A percentile compares a stretch with the other conserved stretches of the same genome.
phyloP scores from a whole-genome alignment of 1,139 yeast species.

The Blastobotrys serpentis region DNA sequence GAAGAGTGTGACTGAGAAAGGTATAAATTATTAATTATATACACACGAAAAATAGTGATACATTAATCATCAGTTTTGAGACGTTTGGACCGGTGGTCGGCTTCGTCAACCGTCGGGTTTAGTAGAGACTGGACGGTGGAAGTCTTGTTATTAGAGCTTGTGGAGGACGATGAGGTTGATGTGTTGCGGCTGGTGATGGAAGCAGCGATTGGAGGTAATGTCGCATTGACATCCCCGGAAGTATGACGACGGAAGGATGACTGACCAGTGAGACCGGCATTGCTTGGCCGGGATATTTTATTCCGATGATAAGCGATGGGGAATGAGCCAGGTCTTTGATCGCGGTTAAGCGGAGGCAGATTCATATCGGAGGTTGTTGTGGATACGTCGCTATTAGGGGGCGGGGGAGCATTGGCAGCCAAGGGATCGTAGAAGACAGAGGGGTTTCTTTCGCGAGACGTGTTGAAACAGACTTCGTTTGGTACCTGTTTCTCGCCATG shows the following conservation, averaged over 20 bases:
- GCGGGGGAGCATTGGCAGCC: constrained; percentile 25
- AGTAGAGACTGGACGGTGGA: constrained; percentile 21
- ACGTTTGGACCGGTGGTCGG: constrained; percentile 13
- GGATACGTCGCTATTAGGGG: not conserved
- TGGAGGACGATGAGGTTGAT: constrained; percentile 8
- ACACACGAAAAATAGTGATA: not conserved
- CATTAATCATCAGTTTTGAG: not conserved
- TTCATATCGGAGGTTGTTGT: not conserved
- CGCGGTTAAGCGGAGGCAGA: constrained; percentile 21
- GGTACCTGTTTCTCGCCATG: not conserved
- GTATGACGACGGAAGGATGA: constrained; percentile 29
- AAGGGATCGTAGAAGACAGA: constrained; percentile 34
- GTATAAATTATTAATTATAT: no score
- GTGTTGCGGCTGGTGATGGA: constrained; percentile 14
- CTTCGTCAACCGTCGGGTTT: constrained; percentile 19
- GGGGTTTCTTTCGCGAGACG: constrained; percentile 24
- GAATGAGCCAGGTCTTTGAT: constrained; percentile 35
- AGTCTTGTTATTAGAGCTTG: not conserved
- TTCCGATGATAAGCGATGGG: constrained; percentile 24
- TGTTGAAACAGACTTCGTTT: constrained; percentile 22
- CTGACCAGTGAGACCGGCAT: constrained; percentile 10
- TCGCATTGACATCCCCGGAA: constrained; percentile 23
- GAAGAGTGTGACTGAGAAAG: no score
- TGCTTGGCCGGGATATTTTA: constrained; percentile 6
- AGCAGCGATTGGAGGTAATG: constrained; percentile 10